Conservation (phyloP, 2,329 filamentous ascomycete genomes). For the Aureobasidium lini region DNA sequence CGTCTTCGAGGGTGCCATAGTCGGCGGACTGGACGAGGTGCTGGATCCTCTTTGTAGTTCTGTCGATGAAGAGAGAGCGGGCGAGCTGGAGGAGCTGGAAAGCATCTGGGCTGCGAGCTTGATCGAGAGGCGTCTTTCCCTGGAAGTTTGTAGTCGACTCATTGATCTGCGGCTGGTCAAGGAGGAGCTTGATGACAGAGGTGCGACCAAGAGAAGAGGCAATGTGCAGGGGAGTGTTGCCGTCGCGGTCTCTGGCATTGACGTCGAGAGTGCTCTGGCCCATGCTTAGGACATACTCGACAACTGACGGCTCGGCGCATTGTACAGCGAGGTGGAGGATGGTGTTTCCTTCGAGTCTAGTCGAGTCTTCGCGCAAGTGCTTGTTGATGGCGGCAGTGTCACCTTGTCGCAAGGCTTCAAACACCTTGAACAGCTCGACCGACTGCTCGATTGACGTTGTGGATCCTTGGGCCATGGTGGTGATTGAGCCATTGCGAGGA, state of each 20-base stretch:
- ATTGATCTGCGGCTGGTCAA: slow-evolving; percentile 78
- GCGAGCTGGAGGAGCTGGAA: slow-evolving; percentile 91
- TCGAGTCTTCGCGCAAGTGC: slow-evolving; percentile 55
- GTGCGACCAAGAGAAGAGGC: slow-evolving; percentile 76
- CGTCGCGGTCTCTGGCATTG: slow-evolving; percentile 85
- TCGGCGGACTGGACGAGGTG: slow-evolving; percentile 63
- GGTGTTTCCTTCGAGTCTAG: slow-evolving; percentile 68
- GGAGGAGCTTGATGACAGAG: slow-evolving; percentile 71
- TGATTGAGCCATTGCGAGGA: slow-evolving; percentile 23
- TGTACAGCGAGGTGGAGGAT: slow-evolving; percentile 91
- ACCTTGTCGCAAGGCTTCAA: slow-evolving; percentile 83
- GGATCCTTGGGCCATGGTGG: slow-evolving; percentile 18
- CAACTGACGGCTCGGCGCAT: slow-evolving; percentile 84
- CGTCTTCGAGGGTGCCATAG: slow-evolving; percentile 68
- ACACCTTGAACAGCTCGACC: slow-evolving; percentile 86
- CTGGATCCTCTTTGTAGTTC: slow-evolving; percentile 77
- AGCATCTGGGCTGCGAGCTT: slow-evolving; percentile 87
- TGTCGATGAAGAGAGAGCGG: slow-evolving; percentile 81
- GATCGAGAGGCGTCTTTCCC: slow-evolving; percentile 77
- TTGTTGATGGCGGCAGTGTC: slow-evolving; percentile 86
- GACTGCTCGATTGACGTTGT: slow-evolving; percentile 69
- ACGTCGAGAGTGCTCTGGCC: slow-evolving; percentile 55
- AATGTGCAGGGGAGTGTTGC: slow-evolving; percentile 86
- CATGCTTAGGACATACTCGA: slow-evolving; percentile 84
- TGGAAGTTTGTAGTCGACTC: slow-evolving; percentile 80